A percentile compares a stretch with the other conserved stretches of the same genome.
These are phyloP conservation scores for Candida adriatica DNA, from an alignment of 805 yeast species.

Conservation along the genomic window DNA sequence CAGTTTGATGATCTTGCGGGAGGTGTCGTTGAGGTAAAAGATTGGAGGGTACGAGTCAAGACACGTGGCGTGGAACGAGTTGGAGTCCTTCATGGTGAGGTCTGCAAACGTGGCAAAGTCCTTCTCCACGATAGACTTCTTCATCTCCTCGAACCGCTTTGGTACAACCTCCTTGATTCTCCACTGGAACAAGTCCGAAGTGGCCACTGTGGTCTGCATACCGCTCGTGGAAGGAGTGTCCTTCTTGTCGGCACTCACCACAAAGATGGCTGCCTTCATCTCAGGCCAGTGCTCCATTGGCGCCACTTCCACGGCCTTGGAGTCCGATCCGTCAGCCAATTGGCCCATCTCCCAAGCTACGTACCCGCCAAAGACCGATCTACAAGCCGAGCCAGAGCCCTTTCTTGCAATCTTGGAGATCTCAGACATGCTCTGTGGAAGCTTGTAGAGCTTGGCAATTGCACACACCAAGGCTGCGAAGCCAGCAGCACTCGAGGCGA, in stretches of 20 bases:
- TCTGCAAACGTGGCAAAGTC: constrained; percentile 81
- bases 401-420: constrained; percentile 92
- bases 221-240: constrained; percentile 94
- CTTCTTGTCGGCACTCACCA: constrained; percentile 88
- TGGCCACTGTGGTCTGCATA: constrained; percentile 90
- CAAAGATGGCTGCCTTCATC: constrained; percentile 87
- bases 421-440: constrained; percentile 82
- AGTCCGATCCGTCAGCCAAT: constrained; percentile 73
- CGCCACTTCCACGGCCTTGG: constrained; percentile 90
- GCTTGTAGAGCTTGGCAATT: constrained; percentile 75
- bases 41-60: constrained; percentile 94
- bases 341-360: constrained; percentile 99
- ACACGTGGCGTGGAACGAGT: constrained; percentile 97
- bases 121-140: constrained; percentile 58
- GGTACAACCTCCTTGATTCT: constrained; percentile 85
- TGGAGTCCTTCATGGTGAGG: constrained; percentile 93
- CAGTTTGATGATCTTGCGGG: constrained; percentile 71
- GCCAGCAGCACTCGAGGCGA: constrained; percentile 98
- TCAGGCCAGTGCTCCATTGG: constrained; percentile 83
- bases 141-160: constrained; percentile 75
- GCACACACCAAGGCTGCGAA: constrained; percentile 92
- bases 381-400: constrained; percentile 98
- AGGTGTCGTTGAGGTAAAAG: constrained; percentile 87
- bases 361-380: constrained; percentile 94
- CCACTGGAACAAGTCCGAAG: constrained; percentile 79